Base-by-base conservation (phyloP, 1,284 basidiomycete genomes). In the Gastroboletus turbinatus region DNA sequence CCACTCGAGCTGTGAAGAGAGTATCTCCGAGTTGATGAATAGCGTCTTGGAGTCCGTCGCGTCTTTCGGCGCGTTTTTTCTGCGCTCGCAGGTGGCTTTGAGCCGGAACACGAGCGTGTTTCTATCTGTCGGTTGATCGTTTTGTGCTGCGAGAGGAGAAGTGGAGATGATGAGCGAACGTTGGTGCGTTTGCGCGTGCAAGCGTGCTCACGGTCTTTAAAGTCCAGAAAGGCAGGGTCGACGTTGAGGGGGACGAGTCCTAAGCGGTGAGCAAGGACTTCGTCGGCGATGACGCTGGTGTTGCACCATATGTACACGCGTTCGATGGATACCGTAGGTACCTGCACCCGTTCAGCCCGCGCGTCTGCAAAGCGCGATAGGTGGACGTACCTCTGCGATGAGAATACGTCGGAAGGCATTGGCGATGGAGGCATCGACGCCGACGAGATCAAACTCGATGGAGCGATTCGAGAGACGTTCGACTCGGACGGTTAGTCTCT, bases 251-350 rank as follows among this genome's bases (percentile, higher is more conserved):
- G 97, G 2, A 99, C 79, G 16, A 99, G 81, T 13, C 97, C 96
- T 1, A 99, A 71, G 32, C 96, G 85, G 58, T 98, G 95, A 2
- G 94, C 83, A 16, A 99, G 80, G 1, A 99, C 88, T 74, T 99
- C 96, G 70, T 99, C 96, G 55, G 90, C 93, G 57, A 99, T 88
- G 65, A 99, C 92, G 3, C 87, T 89, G 0, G 94, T 98, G 75
- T 99, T 99, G 78, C 98, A 91, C 86, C 89, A 98, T 3, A 97
- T 82, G 73, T 95, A 99, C 9, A 94, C 93, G 60, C 90, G 80
- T 70, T 99, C 96, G 57, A 98, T 90, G n/a, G 91, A 92, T 14
- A 99, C 79, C 0, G 94, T 92, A 0, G 95, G 95, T 0, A 97
- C 90, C 92, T 94, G 65, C 8, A 16, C 17, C n/a, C 0, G 9